phyloP scores from a whole-genome alignment of 306 rosid species.

The Casuarina cunninghamiana region DNA sequence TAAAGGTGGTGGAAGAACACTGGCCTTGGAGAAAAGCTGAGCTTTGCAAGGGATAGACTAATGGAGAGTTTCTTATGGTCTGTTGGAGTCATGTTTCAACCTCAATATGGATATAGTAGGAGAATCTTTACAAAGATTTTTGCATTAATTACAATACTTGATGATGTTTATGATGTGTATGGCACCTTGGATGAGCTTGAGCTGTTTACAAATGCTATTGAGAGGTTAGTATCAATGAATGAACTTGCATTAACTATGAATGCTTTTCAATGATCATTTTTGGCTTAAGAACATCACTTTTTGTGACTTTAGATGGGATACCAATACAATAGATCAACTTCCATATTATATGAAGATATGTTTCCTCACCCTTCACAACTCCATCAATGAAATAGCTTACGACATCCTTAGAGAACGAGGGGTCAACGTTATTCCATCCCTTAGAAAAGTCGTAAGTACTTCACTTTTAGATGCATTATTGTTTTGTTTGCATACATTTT shows the following conservation, averaged over 20 bases:
- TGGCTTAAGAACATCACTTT: background rate
- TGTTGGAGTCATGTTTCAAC: background rate
- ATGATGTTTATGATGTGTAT: slow-evolving; percentile 8
- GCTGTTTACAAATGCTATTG: background rate
- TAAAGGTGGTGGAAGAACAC: slow-evolving; percentile 19
- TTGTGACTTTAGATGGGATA: background rate
- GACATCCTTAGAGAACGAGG: background rate
- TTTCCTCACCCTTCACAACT: background rate
- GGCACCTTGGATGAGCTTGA: slow-evolving; percentile 8
- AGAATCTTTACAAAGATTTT: background rate
- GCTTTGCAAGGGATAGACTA: slow-evolving; percentile 24
- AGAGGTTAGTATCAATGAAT: background rate
- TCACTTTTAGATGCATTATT: background rate
- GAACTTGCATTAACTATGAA: background rate
- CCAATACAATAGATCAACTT: background rate
- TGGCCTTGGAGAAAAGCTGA: slow-evolving; percentile 6
- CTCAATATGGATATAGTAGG: slow-evolving; percentile 2
- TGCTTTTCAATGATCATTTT: too few relatives aligned
- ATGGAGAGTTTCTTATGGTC: slow-evolving; percentile 23
- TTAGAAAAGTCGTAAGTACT: background rate
- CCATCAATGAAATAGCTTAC: background rate
- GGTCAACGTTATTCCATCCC: background rate
- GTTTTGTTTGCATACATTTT: background rate
- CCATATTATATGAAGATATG: slow-evolving; percentile 1
- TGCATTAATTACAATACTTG: background rate